Base-by-base conservation (phyloP, 2,329 filamentous ascomycete species). In the Curvularia sp. region DNA sequence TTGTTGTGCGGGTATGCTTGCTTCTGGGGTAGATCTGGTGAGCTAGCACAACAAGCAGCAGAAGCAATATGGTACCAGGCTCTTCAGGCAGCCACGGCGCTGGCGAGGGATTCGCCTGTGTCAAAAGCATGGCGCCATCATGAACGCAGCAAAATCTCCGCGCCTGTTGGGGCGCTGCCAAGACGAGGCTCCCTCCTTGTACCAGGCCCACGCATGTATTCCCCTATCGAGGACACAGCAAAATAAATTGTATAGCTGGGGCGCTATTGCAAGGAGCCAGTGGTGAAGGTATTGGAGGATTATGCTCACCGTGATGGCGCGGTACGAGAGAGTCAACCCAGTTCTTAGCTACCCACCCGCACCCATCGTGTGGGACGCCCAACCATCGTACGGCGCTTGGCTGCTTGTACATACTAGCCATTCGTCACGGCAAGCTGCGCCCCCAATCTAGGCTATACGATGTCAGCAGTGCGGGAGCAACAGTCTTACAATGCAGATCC, bases 311-410 rank as follows among this genome's bases (percentile, higher is more conserved):
- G 15, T 18, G 15, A 38, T 38, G 35, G 35, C 35, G 35, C n/a
- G 35, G 35, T 38, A n/a, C 33, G 9, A 5, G 33, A 38, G 35
- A 38, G 35, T n/a, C 15, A 38, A 38, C 20, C 18, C 39, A 22
- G 18, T 20, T 24, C 39, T 42, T 24, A 9, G 56, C 57, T 42
- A 56, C 54, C 55, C 52, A 55, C 53, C 50, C 56, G 49, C 57
- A 55, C 22, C 22, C 53, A 31, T 6, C 49, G 20, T 38, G 41
- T 61, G 60, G 55, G 12, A 55, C 66, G 66, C 63, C 63, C 64
- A 60, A 58, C 57, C 33, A 68, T 74, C 60, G 65, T 66, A 68
- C 71, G 42, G 53, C 64, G 61, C 49, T 55, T 67, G 58, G 60
- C 62, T 64, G 64, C 66, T 66, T 66, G 60, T 57, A 31, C 30